Percentiles rank a stretch among this genome's conserved stretches.
phyloP scores from a whole-genome alignment of 169 alveolate genomes.

The Cyclospora cayetanensis region DNA sequence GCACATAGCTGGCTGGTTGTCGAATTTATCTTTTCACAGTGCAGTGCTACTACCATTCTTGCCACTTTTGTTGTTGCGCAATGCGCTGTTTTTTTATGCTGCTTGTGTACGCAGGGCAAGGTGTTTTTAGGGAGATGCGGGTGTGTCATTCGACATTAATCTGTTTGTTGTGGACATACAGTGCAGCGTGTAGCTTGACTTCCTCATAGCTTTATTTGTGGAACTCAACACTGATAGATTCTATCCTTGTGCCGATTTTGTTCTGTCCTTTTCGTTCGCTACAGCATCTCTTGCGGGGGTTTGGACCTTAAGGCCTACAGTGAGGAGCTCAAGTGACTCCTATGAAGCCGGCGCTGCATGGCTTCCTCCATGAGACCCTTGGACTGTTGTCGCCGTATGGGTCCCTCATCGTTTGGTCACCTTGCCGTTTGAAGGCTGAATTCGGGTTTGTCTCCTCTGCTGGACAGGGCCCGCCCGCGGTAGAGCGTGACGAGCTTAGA shows the following conservation, averaged over 20 bases:
- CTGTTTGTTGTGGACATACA: neutral
- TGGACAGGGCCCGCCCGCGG: too few species aligned
- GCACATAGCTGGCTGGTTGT: neutral
- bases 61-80: neutral
- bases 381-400: too few species aligned
- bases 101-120: conserved; percentile 1
- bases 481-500: too few species aligned
- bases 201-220: neutral
- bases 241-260: neutral
- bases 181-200: neutral
- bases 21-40: neutral
- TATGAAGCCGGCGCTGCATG: too few species aligned
- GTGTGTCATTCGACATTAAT: neutral
- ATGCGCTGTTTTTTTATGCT: neutral
- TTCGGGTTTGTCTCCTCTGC: too few species aligned
- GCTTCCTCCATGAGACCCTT: too few species aligned
- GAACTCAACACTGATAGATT: neutral
- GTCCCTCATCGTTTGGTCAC: too few species aligned
- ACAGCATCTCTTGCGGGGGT: conserved; percentile 42
- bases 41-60: too few species aligned
- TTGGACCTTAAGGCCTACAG: conserved; percentile 45
- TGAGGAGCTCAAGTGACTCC: too few species aligned
- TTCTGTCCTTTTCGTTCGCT: neutral
- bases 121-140: neutral
- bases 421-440: too few species aligned